Conservation (phyloP, 805 yeast genomes). For the Saccharomycopsis fibuligera region DNA sequence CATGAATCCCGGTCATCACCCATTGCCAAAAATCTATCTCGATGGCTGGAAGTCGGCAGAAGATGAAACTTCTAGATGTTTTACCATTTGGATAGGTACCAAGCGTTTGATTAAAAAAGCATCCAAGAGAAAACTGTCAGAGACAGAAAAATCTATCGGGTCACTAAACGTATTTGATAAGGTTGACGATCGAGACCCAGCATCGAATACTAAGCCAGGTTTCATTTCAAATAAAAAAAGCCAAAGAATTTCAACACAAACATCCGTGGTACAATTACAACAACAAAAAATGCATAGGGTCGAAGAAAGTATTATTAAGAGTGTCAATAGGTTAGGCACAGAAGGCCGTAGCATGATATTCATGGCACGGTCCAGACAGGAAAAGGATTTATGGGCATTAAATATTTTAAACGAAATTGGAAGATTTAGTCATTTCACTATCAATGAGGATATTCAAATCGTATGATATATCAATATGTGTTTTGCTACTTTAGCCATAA, state of each 20-base stretch:
- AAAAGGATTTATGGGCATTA: conserved; percentile 75
- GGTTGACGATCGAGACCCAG: too few relatives aligned
- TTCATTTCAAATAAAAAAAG: not conserved
- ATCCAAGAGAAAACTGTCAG: conserved; percentile 22
- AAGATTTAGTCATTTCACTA: conserved; percentile 6
- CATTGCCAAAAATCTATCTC: conserved; percentile 63
- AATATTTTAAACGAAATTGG: conserved; percentile 18
- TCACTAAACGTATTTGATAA: conserved; percentile 22
- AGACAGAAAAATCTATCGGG: not conserved
- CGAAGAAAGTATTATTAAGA: conserved; percentile 29
- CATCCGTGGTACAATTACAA: not conserved
- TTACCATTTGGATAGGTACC: conserved; percentile 78
- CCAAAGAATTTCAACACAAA: conserved; percentile 25
- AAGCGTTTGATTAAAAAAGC: conserved; percentile 39
- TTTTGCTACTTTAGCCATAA: too few relatives aligned
- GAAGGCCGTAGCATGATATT: conserved; percentile 67
- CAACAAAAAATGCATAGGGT: not conserved
- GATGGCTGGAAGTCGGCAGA: conserved; percentile 87
- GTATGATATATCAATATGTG: too few relatives aligned
- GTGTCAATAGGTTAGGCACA: conserved; percentile 52
- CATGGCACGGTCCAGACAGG: conserved; percentile 75
- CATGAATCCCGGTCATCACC: conserved; percentile 45
- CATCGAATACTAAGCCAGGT: not conserved
- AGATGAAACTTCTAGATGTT: conserved; percentile 66
- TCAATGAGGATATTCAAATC: not conserved